Percentiles rank a stretch among this genome's conserved stretches.
These are phyloP conservation scores for Chlorella sp. DNA, from an alignment of 139 green algal genomes.

Conservation along the genomic window DNA sequence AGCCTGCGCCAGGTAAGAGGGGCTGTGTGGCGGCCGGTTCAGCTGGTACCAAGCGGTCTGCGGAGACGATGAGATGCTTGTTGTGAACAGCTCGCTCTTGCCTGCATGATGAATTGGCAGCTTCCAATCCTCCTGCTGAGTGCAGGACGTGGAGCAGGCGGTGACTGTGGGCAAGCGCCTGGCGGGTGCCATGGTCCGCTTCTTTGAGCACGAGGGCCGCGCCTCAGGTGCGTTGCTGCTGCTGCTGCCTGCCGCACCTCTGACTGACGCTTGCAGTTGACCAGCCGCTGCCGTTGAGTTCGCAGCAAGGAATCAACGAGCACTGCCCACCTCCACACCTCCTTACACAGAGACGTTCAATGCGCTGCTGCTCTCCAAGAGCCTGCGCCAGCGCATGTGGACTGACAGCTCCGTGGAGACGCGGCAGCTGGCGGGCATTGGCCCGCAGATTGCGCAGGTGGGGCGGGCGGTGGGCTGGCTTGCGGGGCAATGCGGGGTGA, in stretches of 20 bases:
- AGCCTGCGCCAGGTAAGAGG: conserved; percentile 54
- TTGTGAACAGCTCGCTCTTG: too few relatives aligned
- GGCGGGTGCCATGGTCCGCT: conserved; percentile 38
- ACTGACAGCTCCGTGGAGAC: conserved; percentile 46
- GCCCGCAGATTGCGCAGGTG: not conserved
- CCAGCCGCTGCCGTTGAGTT: too few relatives aligned
- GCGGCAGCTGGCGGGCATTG: conserved; percentile 43
- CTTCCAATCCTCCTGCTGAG: not conserved
- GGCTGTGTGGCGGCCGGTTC: too few relatives aligned
- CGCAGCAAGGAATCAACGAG: too few relatives aligned
- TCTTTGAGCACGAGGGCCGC: conserved; percentile 11
- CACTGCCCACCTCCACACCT: not conserved
- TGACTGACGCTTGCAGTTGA: too few relatives aligned
- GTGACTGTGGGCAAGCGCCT: conserved; percentile 13
- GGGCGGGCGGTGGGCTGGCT: too few relatives aligned
- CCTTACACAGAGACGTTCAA: conserved; percentile 46
- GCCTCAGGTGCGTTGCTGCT: not conserved
- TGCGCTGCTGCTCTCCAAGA: conserved; percentile 64
- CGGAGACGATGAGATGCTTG: too few relatives aligned
- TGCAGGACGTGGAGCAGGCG: conserved; percentile 61
- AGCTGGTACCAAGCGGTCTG: too few relatives aligned
- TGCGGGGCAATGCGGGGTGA: too few relatives aligned
- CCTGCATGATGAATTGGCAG: too few relatives aligned
- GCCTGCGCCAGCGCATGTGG: conserved; percentile 71
- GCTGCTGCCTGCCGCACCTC: too few relatives aligned